These are phyloP conservation scores for Brassica nigra DNA, from an alignment of 345 rosid genomes.

Conservation along the genomic window DNA sequence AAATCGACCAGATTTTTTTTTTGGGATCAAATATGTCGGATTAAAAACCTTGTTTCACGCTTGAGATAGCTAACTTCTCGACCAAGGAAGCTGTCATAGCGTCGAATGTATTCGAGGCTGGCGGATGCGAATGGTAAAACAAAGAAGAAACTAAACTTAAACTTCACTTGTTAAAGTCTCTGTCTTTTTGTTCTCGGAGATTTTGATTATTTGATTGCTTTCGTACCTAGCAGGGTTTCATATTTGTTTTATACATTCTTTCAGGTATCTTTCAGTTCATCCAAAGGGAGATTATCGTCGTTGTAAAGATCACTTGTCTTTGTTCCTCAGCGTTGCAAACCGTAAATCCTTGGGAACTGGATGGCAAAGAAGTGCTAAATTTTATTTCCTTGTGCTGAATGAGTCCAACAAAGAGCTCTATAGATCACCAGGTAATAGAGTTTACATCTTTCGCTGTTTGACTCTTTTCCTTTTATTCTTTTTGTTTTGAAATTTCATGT, in stretches of 20 bases:
- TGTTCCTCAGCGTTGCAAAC: background rate
- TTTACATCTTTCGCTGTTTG: background rate
- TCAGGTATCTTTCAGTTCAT: background rate
- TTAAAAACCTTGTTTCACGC: background rate
- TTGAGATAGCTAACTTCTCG: constrained; percentile 21
- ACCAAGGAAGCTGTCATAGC: background rate
- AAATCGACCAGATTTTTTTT: background rate
- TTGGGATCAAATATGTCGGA: background rate
- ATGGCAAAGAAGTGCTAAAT: background rate
- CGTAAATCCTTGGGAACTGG: background rate
- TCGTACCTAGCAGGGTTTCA: background rate
- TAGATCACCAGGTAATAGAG: constrained; percentile 15
- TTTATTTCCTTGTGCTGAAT: background rate
- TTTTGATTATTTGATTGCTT: background rate
- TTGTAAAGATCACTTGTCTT: background rate
- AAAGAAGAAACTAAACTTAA: background rate
- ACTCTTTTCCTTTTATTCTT: background rate
- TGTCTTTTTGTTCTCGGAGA: background rate
- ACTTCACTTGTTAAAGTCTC: background rate
- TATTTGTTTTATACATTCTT: background rate
- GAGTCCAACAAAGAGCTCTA: constrained; percentile 17
- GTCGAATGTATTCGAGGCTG: background rate
- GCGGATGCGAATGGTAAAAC: constrained; percentile 28
- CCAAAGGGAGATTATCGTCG: background rate
- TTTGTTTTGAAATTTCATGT: background rate